These are phyloP conservation scores for Plasmodium knowlesi DNA, from an alignment of 169 alveolate species.

Conservation along the genomic window DNA sequence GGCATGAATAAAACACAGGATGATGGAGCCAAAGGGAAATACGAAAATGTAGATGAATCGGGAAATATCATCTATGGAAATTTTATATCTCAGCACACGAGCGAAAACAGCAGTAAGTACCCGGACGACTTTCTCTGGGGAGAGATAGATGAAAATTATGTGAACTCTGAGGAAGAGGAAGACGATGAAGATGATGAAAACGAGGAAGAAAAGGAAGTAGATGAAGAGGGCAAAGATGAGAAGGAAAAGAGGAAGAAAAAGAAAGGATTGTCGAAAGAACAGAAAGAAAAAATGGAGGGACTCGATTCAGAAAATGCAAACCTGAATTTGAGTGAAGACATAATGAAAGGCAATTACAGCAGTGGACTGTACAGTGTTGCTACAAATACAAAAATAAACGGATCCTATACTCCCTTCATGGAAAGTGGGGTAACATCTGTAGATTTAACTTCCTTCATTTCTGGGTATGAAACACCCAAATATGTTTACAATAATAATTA, in stretches of 20 bases:
- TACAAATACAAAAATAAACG: constrained; percentile 44
- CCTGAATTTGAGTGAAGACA: constrained; percentile 40
- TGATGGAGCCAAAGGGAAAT: constrained; percentile 29
- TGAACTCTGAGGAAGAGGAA: constrained; percentile 67
- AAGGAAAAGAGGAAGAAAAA: constrained; percentile 60
- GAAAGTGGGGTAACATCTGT: constrained; percentile 63
- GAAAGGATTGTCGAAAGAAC: neutral
- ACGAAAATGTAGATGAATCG: constrained; percentile 86
- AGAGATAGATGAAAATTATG: constrained; percentile 69
- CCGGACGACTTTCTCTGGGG: constrained; percentile 82
- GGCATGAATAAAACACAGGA: neutral
- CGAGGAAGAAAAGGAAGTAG: neutral
- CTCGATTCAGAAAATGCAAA: constrained; percentile 7
- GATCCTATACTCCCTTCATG: constrained; percentile 64
- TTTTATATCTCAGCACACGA: constrained; percentile 75
- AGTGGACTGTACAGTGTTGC: constrained; percentile 66
- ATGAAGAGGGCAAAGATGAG: constrained; percentile 42
- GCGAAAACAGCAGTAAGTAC: constrained; percentile 46
- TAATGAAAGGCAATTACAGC: constrained; percentile 25
- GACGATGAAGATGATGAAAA: constrained; percentile 8
- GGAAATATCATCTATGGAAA: constrained; percentile 81
- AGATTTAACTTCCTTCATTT: constrained; percentile 58
- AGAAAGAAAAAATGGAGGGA: constrained; percentile 25
- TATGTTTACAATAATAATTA: constrained; percentile 30
- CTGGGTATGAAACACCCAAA: constrained; percentile 74